These are phyloP conservation scores for Zymoseptoria passerinii DNA, from an alignment of 2,329 filamentous ascomycete genomes.

Conservation along the genomic window DNA sequence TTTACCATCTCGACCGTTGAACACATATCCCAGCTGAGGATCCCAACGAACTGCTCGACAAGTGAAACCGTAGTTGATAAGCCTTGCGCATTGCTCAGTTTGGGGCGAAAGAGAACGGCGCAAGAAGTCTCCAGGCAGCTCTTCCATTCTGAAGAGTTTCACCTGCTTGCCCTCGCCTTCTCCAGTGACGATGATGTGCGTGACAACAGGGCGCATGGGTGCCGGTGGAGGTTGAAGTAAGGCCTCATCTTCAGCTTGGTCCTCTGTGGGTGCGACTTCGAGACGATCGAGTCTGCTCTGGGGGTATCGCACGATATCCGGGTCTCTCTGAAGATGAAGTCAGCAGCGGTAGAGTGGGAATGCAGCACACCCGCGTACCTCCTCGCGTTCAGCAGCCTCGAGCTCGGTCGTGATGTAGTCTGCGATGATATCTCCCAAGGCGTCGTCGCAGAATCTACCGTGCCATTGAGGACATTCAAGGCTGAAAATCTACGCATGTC, in stretches of 20 bases:
- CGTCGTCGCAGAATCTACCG: conserved; percentile 15
- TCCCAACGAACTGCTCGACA: conserved; percentile 15
- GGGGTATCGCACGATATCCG: conserved; percentile 15
- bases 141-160: conserved; percentile 10
- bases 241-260: conserved; percentile 3
- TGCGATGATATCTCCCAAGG: conserved; percentile 9
- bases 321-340: conserved; percentile 4
- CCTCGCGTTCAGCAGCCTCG: conserved; percentile 8
- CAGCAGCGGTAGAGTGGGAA: not conserved
- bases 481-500: conserved; percentile 10
- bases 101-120: conserved; percentile 11
- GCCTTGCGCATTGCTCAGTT: conserved; percentile 4
- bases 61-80: conserved; percentile 9
- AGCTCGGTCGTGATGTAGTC: conserved; percentile 15
- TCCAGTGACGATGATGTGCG: conserved; percentile 10
- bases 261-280: conserved; percentile 7
- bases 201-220: not conserved
- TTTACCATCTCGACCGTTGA: conserved; percentile 20
- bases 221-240: not conserved
- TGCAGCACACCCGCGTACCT: conserved; percentile 3
- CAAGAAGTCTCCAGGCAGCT: conserved; percentile 14
- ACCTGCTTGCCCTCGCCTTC: conserved; percentile 8
- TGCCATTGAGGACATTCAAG: conserved; percentile 12
- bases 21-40: conserved; percentile 7
- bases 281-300: conserved; percentile 16